phyloP scores from a whole-genome alignment of 768 basidiomycete genomes.

The Boletus eberwhitei region DNA sequence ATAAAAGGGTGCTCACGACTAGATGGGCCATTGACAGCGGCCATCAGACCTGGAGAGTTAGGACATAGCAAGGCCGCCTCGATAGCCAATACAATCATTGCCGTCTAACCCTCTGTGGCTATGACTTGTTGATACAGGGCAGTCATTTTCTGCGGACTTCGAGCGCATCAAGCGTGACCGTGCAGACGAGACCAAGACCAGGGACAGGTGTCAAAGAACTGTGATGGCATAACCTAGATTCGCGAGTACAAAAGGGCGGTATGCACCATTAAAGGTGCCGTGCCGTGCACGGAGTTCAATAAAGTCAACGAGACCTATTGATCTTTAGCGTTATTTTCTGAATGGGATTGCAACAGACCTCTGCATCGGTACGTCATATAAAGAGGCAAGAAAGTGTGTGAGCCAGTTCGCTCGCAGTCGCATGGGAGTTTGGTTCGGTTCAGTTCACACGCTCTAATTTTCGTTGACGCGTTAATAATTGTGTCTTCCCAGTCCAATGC shows the following conservation, averaged over 20 bases:
- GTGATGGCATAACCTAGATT: constrained; percentile 69
- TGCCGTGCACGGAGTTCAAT: constrained; percentile 71
- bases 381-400: constrained; percentile 9
- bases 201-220: not conserved
- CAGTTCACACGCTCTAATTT: constrained; percentile 3
- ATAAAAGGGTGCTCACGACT: constrained; percentile 6
- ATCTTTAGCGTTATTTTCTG: constrained; percentile 6
- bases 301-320: constrained; percentile 51
- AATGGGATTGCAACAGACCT: constrained; percentile 18
- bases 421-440: constrained; percentile 10
- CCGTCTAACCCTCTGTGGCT: constrained; percentile 8
- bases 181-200: constrained; percentile 52
- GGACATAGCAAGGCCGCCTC: constrained; percentile 62
- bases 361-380: constrained; percentile 23
- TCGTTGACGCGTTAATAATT: not conserved
- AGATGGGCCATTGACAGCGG: constrained; percentile 15
- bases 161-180: constrained; percentile 53
- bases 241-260: constrained; percentile 70
- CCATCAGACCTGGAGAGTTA: constrained; percentile 44
- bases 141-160: constrained; percentile 31
- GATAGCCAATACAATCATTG: constrained; percentile 55
- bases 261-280: constrained; percentile 80
- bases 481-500: constrained; percentile 12
- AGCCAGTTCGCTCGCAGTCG: constrained; percentile 15
- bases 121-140: constrained; percentile 32